phyloP scores from a whole-genome alignment of 2,329 filamentous ascomycete genomes.

The Xylariaceae sp. region DNA sequence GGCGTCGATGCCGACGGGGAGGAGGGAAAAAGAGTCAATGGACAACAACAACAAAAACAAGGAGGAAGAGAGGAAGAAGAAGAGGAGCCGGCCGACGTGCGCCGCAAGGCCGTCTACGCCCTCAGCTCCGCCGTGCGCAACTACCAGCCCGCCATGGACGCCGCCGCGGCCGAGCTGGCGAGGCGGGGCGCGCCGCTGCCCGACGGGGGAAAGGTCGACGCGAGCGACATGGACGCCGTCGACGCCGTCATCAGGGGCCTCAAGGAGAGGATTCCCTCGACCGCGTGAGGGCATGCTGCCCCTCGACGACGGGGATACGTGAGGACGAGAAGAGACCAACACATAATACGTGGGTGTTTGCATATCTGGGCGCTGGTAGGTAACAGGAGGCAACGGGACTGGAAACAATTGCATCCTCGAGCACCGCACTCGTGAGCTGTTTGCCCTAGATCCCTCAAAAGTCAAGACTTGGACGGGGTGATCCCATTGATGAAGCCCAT shows the following conservation, averaged over 20 bases:
- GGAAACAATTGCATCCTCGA: too few relatives aligned
- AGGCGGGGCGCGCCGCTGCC: slow-evolving; percentile 47
- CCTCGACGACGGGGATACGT: too few relatives aligned
- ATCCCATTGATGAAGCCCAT: too few relatives aligned
- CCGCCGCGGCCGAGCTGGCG: slow-evolving; percentile 53
- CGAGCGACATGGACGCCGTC: slow-evolving; percentile 78
- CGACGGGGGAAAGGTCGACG: slow-evolving; percentile 52
- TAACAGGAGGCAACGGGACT: background rate
- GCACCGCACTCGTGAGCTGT: too few relatives aligned
- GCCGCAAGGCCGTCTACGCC: slow-evolving; percentile 84
- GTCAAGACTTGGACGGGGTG: too few relatives aligned
- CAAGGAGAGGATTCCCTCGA: slow-evolving; percentile 40
- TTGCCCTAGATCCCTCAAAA: too few relatives aligned
- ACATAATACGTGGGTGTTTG: too few relatives aligned
- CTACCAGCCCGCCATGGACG: slow-evolving; percentile 75
- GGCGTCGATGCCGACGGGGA: slow-evolving; percentile 6
- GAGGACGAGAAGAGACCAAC: too few relatives aligned
- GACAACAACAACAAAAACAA: slow-evolving; percentile 4
- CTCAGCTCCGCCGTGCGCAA: slow-evolving; percentile 82
- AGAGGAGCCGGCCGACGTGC: slow-evolving; percentile 54
- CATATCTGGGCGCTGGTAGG: background rate
- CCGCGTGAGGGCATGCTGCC: slow-evolving; percentile 5
- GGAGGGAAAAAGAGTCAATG: too few relatives aligned
- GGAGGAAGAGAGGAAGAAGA: slow-evolving; percentile 27
- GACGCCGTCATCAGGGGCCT: slow-evolving; percentile 66